These are phyloP conservation scores for Xylaria palmicola DNA, from an alignment of 495 filamentous ascomycete species.

Conservation along the genomic window DNA sequence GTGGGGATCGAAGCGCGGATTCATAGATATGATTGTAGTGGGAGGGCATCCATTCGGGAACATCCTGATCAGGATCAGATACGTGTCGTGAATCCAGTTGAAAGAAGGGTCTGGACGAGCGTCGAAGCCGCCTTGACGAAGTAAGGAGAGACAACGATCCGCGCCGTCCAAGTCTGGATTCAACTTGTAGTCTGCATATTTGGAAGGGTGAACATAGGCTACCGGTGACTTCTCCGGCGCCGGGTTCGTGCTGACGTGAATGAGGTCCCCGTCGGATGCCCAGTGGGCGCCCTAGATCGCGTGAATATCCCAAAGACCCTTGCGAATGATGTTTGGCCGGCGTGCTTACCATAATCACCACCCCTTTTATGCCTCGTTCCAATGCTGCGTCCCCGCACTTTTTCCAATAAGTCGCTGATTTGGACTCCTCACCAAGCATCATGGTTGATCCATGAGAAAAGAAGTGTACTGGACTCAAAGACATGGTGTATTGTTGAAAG, in stretches of 20 bases:
- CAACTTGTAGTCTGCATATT: no score
- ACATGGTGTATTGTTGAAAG: no score
- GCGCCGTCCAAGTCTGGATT: no score
- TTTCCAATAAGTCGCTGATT: slow-evolving; percentile 61
- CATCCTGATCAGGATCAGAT: slow-evolving; percentile 63
- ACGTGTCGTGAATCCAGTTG: slow-evolving; percentile 67
- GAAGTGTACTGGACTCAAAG: slow-evolving; percentile 57
- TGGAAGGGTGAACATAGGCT: no score
- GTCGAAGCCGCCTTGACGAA: slow-evolving; percentile 50
- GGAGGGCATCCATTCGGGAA: slow-evolving; percentile 57
- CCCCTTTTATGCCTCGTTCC: slow-evolving; percentile 53
- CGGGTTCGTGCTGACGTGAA: slow-evolving; percentile 55
- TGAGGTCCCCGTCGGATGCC: slow-evolving; percentile 47
- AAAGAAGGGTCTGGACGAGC: slow-evolving; percentile 48
- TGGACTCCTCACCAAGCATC: slow-evolving; percentile 63
- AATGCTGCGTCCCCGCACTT: slow-evolving; percentile 60
- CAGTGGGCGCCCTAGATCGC: slow-evolving; percentile 57
- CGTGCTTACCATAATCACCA: slow-evolving; percentile 59
- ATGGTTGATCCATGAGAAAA: slow-evolving; percentile 68
- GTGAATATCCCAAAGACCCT: background rate
- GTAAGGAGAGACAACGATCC: slow-evolving; percentile 21
- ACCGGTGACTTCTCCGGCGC: no score
- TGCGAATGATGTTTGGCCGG: no score
- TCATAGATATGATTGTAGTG: slow-evolving; percentile 57
- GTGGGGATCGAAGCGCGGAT: slow-evolving; percentile 60